Percentiles rank a stretch among this genome's conserved stretches.
These are phyloP conservation scores for Fraxinus xanthoxyloides DNA, from an alignment of 305 asterid genomes.

Conservation along the genomic window DNA sequence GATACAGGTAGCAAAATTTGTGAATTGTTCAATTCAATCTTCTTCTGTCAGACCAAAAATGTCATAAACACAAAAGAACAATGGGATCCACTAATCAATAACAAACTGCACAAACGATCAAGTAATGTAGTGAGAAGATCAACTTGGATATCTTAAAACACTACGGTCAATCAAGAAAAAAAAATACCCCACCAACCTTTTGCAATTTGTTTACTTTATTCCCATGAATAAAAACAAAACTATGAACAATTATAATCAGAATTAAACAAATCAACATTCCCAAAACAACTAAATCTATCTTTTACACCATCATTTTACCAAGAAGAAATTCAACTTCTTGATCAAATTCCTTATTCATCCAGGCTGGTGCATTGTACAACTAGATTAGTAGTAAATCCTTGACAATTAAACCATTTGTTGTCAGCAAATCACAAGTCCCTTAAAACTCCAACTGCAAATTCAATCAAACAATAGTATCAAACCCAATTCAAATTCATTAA, in stretches of 20 bases:
- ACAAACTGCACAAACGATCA: neutral
- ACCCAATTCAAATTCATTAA: neutral
- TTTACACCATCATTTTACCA: constrained; percentile 21
- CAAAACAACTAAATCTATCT: constrained; percentile 16
- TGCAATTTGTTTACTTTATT: constrained; percentile 34
- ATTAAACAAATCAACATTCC: constrained; percentile 22
- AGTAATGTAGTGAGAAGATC: neutral
- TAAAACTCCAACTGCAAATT: neutral
- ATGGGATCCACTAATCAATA: constrained; percentile 15
- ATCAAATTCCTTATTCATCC: constrained; percentile 15
- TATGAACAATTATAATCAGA: constrained; percentile 42
- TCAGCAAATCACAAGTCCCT: neutral
- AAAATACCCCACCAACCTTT: constrained; percentile 21
- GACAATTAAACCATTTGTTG: constrained; percentile 2
- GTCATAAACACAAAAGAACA: neutral
- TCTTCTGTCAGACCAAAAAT: neutral
- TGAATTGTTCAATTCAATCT: neutral
- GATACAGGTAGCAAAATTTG: neutral
- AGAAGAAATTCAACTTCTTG: constrained; percentile 26
- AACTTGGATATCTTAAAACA: constrained; percentile 21
- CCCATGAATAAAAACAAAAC: constrained; percentile 24
- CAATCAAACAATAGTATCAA: neutral
- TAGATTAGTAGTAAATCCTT: constrained; percentile 30
- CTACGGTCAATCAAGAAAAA: constrained; percentile 9
- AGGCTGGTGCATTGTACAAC: constrained; percentile 58